Evolutionary conservation across 2,329 filamentous ascomycete genomes (phyloP), one percentile per base, ranked within the genome.

Genomic region (Apiospora sp.): DNA sequence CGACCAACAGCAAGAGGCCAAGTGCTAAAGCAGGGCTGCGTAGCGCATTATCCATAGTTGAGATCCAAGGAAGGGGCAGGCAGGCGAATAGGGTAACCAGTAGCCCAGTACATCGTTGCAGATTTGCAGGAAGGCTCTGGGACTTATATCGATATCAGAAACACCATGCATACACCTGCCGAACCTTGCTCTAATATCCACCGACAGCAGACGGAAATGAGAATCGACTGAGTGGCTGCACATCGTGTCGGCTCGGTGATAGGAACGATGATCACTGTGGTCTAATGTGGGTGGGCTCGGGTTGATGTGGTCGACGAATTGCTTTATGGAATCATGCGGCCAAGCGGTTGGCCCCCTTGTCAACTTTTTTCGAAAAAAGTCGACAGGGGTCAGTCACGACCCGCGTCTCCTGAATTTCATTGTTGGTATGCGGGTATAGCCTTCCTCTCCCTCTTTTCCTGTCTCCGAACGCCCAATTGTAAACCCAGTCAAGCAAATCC

Each of bases 291-390:
- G 22, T 49, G 22, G 22, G 46, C 46, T 49, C 22, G 22, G 22
- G 22, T 46, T 16, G 43, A 49, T 22, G 46, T 49, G 46, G 46
- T 49, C 46, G 46, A n/a, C 46, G 46, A 10, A 22, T 49, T 49
- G 46, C 46, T 49, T 49, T 49, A 51, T 51, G n/a, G 22, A 51
- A 51, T 10, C 10, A 49, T 49, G 19, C 22, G 46, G 46, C 46
- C 43, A 46, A 16, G 43, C 43, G 43, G 43, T 46, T 46, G 13
- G 43, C 43, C 46, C 46, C 46, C 46, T 49, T 49, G 8, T 49
- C 46, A n/a, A 49, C 46, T 49, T 49, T 49, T 49, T 49, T 49
- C 46, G 46, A 49, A 49, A 49, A n/a, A 49, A 49, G 22, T 49
- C 46, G 46, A 49, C 22, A 49, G 46, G 46, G 46, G 22, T 49